Conservation (phyloP, 495 filamentous ascomycete genomes). For the Neurospora sp. region DNA sequence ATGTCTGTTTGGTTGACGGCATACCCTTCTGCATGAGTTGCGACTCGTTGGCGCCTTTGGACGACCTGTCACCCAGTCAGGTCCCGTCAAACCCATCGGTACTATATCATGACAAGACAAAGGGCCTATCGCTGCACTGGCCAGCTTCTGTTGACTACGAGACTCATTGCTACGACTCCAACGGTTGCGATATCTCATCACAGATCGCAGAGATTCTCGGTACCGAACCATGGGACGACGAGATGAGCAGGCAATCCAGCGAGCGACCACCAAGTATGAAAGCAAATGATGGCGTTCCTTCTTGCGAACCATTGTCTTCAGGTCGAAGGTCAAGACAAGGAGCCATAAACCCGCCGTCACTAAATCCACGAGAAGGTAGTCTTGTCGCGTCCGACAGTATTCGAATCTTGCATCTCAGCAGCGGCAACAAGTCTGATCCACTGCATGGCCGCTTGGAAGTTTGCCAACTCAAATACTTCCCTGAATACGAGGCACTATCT, state of each 20-base stretch:
- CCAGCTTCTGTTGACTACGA: background rate
- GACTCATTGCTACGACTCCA: background rate
- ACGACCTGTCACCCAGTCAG: conserved; percentile 7
- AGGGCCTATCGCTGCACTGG: background rate
- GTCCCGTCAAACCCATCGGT: conserved; percentile 6
- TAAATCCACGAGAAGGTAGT: background rate
- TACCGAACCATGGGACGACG: background rate
- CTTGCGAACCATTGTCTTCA: background rate
- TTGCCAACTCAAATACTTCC: conserved; percentile 11
- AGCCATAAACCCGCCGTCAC: background rate
- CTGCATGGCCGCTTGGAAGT: conserved; percentile 8
- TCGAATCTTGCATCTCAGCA: conserved; percentile 11
- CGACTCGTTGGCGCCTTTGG: conserved; percentile 7
- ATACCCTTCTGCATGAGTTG: conserved; percentile 14
- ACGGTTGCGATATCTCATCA: background rate
- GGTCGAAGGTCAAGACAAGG: background rate
- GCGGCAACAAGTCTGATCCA: conserved; percentile 8
- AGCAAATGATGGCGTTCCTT: background rate
- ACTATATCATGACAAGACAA: background rate
- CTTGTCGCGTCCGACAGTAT: conserved; percentile 6
- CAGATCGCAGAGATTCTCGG: background rate
- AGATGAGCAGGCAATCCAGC: background rate
- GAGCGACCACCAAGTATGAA: background rate
- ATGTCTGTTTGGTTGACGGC: conserved; percentile 6
- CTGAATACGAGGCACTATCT: conserved; percentile 13